Percentiles rank a stretch among this genome's conserved stretches.
These are phyloP conservation scores for Penicillium mononematosum DNA, from an alignment of 495 filamentous ascomycete species.

Conservation along the genomic window DNA sequence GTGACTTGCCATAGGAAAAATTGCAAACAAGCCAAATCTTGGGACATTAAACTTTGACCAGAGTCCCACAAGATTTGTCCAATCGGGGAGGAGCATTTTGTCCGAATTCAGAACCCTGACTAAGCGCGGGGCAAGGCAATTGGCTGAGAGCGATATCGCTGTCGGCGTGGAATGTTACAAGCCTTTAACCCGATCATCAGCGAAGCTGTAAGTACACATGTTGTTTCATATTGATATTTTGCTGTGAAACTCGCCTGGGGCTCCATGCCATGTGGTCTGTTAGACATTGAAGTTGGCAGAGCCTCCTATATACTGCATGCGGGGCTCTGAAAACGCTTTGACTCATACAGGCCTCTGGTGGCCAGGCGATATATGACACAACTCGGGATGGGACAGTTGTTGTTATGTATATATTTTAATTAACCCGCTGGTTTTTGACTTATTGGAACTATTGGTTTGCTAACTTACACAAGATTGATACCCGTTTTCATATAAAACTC, in stretches of 20 bases:
- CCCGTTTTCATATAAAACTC: constrained; percentile 3
- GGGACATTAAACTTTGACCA: not conserved
- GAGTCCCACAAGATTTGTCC: not conserved
- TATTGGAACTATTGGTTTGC: constrained; percentile 1
- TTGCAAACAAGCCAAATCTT: constrained; percentile 11
- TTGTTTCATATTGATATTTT: not conserved
- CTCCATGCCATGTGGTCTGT: constrained; percentile 1
- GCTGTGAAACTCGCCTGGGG: not conserved
- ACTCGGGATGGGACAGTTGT: not conserved
- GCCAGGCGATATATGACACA: constrained; percentile 2
- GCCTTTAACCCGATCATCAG: constrained; percentile 24
- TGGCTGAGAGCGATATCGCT: constrained; percentile 42
- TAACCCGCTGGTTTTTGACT: not conserved
- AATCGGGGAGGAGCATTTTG: constrained; percentile 17
- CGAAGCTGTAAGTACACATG: constrained; percentile 31
- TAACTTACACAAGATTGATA: constrained; percentile 18
- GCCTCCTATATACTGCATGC: constrained; percentile 6
- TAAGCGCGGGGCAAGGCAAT: constrained; percentile 37
- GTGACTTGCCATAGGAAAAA: too few relatives aligned
- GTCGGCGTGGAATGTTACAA: constrained; percentile 25
- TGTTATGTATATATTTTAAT: not conserved
- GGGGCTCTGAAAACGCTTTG: constrained; percentile 14
- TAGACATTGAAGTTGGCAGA: constrained; percentile 9
- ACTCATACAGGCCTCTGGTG: constrained; percentile 11
- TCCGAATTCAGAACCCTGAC: constrained; percentile 26